Conservation (phyloP, 176 grass and related monocot species). For the Dendrocalamus sinicus region DNA sequence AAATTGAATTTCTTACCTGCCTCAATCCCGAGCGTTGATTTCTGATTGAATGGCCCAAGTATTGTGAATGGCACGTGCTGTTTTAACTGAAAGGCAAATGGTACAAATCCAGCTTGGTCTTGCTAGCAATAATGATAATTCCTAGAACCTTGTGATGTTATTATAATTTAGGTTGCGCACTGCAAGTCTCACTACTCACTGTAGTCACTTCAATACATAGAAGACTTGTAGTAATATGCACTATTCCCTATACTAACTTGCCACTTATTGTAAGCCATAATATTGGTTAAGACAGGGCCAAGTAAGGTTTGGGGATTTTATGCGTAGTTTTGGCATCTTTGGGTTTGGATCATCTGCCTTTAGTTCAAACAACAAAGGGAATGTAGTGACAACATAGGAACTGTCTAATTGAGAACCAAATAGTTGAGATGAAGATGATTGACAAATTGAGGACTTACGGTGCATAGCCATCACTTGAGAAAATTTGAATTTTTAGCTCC, state of each 20-base stretch:
- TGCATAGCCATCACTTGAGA: background rate
- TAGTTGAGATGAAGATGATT: background rate
- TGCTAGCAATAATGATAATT: background rate
- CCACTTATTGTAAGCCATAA: no score
- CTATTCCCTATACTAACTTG: no score
- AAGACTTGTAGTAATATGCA: background rate
- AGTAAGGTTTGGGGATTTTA: background rate
- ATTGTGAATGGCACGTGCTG: background rate
- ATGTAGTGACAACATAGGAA: background rate
- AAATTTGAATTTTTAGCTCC: background rate
- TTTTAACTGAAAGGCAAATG: background rate
- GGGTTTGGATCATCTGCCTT: background rate
- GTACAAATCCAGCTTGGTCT: background rate
- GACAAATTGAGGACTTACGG: background rate
- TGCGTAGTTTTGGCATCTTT: background rate
- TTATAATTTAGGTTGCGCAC: background rate
- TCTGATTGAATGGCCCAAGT: background rate
- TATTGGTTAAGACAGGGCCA: background rate
- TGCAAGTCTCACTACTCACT: background rate
- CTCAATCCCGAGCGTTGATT: background rate
- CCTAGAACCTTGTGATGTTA: background rate
- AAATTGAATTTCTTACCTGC: background rate
- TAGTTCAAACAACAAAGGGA: background rate
- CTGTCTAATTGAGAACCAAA: background rate
- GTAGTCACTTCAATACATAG: background rate